Evolutionary conservation across 768 basidiomycete genomes (phyloP).

Genomic region (Russula olivacea): DNA sequence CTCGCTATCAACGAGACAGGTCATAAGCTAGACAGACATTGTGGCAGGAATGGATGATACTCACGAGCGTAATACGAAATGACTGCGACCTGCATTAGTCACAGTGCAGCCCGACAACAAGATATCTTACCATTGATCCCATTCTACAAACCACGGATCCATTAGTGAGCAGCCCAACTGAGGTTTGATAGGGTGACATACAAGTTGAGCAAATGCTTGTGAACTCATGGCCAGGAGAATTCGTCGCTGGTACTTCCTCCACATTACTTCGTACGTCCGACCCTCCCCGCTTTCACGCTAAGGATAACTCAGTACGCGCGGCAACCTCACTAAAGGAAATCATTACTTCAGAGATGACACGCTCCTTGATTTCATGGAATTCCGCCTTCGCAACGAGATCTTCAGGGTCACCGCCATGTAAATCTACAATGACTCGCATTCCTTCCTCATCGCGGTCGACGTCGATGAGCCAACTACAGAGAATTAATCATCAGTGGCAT

Average conservation of each 20-base stretch:
- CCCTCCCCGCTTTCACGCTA: constrained; percentile 73
- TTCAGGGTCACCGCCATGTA: constrained; percentile 76
- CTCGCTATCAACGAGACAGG: constrained; percentile 44
- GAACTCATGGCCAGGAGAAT: constrained; percentile 93
- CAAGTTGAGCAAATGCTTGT: constrained; percentile 92
- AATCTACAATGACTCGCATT: constrained; percentile 77
- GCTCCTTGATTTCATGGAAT: constrained; percentile 84
- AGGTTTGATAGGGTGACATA: constrained; percentile 36
- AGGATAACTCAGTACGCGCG: not conserved
- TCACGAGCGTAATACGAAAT: constrained; percentile 93
- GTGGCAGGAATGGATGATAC: constrained; percentile 29
- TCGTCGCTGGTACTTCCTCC: constrained; percentile 78
- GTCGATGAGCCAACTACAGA: constrained; percentile 79
- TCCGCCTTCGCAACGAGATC: constrained; percentile 70
- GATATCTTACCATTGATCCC: constrained; percentile 79
- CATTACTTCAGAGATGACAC: constrained; percentile 61
- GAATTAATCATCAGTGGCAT: not conserved
- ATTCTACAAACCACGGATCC: constrained; percentile 46
- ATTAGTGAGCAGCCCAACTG: not conserved
- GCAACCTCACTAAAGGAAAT: not conserved
- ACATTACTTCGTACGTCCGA: constrained; percentile 75
- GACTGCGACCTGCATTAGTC: constrained; percentile 40
- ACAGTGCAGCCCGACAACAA: constrained; percentile 4
- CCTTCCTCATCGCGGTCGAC: constrained; percentile 78
- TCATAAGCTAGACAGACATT: constrained; percentile 20